Conservation (phyloP, 768 basidiomycete genomes). For the Rubroboletus pulcherrimus region DNA sequence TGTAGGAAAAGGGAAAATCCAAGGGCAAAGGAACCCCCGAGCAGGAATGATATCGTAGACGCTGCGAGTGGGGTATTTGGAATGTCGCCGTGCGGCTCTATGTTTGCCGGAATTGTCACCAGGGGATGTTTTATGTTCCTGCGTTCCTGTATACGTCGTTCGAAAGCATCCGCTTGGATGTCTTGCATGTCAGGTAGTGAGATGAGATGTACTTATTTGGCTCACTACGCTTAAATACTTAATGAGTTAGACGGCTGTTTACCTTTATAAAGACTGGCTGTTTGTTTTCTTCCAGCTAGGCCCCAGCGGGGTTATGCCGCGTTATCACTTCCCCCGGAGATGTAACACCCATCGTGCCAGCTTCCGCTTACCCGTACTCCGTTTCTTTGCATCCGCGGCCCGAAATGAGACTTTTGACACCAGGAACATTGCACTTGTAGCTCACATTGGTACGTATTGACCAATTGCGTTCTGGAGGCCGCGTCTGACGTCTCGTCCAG, state of each 20-base stretch:
- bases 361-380: constrained; percentile 1
- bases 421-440: constrained; percentile 84
- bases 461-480: not conserved
- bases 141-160: constrained; percentile 44
- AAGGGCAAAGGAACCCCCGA: constrained; percentile 68
- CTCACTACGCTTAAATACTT: too few relatives aligned
- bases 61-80: constrained; percentile 89
- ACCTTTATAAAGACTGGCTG: constrained; percentile 12
- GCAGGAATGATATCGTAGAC: constrained; percentile 76
- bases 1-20: constrained; percentile 48
- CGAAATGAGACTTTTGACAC: constrained; percentile 38
- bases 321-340: constrained; percentile 6
- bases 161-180: constrained; percentile 33
- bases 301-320: constrained; percentile 18
- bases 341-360: constrained; percentile 7
- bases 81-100: constrained; percentile 48
- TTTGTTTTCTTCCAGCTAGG: not conserved
- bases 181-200: constrained; percentile 25
- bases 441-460: constrained; percentile 67
- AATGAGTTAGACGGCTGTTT: not conserved
- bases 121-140: constrained; percentile 39
- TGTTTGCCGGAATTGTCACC: constrained; percentile 48
- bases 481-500: constrained; percentile 35
- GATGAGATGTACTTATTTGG: too few relatives aligned
- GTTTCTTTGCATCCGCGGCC: constrained; percentile 22